Base-by-base conservation (phyloP, 2,329 filamentous ascomycete genomes). In the Claviceps paspali region DNA sequence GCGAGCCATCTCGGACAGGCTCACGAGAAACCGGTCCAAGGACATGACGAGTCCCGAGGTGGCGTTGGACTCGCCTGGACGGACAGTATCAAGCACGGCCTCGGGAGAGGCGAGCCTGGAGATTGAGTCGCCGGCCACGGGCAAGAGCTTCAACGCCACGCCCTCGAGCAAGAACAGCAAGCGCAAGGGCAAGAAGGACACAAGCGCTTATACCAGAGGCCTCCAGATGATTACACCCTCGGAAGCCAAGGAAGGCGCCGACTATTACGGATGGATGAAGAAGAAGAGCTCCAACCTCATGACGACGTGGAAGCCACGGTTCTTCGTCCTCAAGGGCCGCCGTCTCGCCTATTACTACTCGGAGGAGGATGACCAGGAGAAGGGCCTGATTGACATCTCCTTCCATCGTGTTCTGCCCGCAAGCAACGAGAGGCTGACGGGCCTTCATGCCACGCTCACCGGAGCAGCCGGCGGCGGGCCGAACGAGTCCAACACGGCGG, bases 201-300 rank as follows among this genome's bases (percentile, higher is more conserved):
- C 91, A 0, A 95, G 87, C 51, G 91, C 91, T 1, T 98, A 96
- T 58, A 83, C 79, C 14, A 79, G 83, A 22, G 91, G 91, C 0
- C 63, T 96, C 29, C 72, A 82, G 48, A 86, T 87, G 57, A 81
- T 88, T 42, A 63, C 73, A 0, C 91, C 91, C 0, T 68, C 76
- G 38, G 84, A 94, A 53, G 86, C 88, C 42, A 91, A 94, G 59
- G 64, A 76, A 43, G 77, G 76, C 43, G 88, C 85, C 38, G 88
- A 98, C 52, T 96, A 94, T 56, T 88, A 80, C 50, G 91, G 91
- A 1, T 98, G 91, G 91, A 98, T 98, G 91, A 96, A 91, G 67
- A 98, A 98, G 70, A 87, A 92, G 60, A 94, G 85, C 41, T 88
- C 85, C 2, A 91, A 88, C 51, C 67, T 96, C 24, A 94, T 98